A percentile compares a stretch with the other conserved stretches of the same genome.
Conservation (phyloP, 2,329 filamentous ascomycete species). For the Pseudopithomyces chartarum region DNA sequence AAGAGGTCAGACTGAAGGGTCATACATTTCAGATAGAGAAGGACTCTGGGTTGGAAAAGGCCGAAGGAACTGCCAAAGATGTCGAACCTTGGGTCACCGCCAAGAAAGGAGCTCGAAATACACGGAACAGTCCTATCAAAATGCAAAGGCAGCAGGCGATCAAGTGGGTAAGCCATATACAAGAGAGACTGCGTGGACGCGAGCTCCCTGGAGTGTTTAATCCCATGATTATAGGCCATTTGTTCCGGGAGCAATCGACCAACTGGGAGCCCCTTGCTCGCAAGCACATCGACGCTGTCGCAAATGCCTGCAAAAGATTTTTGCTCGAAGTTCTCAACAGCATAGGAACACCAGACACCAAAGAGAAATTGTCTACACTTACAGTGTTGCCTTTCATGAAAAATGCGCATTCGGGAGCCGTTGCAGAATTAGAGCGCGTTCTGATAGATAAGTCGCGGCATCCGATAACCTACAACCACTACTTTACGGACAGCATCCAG, state of each 20-base stretch:
- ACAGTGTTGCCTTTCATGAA: neutral
- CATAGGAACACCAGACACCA: neutral
- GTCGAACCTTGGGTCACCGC: too few relatives aligned
- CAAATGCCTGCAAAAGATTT: neutral
- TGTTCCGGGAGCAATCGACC: slow-evolving; percentile 63
- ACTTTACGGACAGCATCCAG: neutral
- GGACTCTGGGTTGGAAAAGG: neutral
- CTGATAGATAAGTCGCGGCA: neutral
- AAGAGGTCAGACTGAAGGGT: neutral
- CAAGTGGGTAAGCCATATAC: neutral
- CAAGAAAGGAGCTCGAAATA: neutral
- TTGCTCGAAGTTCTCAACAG: neutral
- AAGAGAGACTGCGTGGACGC: neutral
- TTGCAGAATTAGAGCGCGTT: neutral
- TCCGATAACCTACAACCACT: neutral
- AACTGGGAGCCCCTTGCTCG: slow-evolving; percentile 55
- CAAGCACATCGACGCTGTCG: slow-evolving; percentile 42
- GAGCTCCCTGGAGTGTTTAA: slow-evolving; percentile 68
- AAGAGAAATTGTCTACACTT: neutral
- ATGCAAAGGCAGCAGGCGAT: neutral
- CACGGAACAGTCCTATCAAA: neutral
- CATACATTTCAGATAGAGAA: neutral
- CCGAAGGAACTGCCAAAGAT: neutral
- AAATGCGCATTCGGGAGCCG: neutral
- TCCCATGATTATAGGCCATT: slow-evolving; percentile 60